Evolutionary conservation across 371 early-diverging fungal genomes (phyloP).

Genomic region (Cokeromyces recurvatus): DNA sequence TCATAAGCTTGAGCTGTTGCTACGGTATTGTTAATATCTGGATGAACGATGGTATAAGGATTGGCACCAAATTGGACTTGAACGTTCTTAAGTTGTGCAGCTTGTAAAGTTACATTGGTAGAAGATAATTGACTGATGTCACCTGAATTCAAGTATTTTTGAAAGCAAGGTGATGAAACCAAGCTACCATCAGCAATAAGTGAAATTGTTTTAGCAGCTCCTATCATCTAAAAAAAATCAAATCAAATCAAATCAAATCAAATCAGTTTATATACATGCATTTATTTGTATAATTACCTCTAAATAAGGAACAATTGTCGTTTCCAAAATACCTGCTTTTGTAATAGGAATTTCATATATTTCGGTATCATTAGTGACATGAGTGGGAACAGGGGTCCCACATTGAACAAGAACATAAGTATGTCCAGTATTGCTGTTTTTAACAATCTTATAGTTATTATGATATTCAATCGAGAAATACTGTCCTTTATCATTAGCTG

Average conservation of each 20-base stretch:
- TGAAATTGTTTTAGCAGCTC: conserved; percentile 51
- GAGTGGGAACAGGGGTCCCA: conserved; percentile 55
- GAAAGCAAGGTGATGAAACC: conserved; percentile 66
- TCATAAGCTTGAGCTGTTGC: conserved; percentile 26
- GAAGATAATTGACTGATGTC: conserved; percentile 25
- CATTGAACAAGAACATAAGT: conserved; percentile 67
- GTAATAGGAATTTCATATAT: conserved; percentile 55
- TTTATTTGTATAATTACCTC: no score
- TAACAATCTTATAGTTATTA: conserved; percentile 62
- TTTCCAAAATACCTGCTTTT: conserved; percentile 55
- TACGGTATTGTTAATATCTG: conserved; percentile 26
- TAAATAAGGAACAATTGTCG: conserved; percentile 61
- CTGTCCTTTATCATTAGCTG: conserved; percentile 46
- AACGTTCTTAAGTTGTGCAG: conserved; percentile 29
- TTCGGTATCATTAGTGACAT: conserved; percentile 45
- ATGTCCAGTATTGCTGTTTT: conserved; percentile 36
- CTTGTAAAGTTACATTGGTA: conserved; percentile 40
- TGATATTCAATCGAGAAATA: conserved; percentile 58
- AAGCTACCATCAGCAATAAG: conserved; percentile 52
- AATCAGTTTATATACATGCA: no score
- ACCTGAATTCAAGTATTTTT: conserved; percentile 37
- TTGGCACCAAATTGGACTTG: conserved; percentile 44
- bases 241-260: not conserved
- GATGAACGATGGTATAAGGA: conserved; percentile 5
- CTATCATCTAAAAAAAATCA: conserved; percentile 46